Conservation (phyloP, 345 rosid genomes). For the Citrus hindsii region DNA sequence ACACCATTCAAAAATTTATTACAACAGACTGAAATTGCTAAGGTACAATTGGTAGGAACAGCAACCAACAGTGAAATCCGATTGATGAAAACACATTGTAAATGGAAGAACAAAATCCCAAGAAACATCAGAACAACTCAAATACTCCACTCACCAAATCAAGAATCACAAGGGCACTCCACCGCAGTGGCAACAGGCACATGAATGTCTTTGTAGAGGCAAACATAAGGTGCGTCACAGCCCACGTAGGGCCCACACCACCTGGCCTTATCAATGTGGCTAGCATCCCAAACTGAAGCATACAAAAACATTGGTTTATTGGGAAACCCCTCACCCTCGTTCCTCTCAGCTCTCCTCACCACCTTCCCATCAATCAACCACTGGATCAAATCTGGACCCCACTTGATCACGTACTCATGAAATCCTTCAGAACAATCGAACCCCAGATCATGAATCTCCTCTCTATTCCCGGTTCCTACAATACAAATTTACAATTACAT, state of each 20-base stretch:
- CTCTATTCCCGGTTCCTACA: constrained; percentile 47
- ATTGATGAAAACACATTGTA: background rate
- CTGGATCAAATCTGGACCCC: constrained; percentile 45
- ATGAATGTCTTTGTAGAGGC: constrained; percentile 45
- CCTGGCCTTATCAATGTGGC: constrained; percentile 40
- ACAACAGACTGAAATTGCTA: background rate
- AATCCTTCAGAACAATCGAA: constrained; percentile 51
- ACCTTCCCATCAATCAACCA: constrained; percentile 53
- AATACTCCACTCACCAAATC: constrained; percentile 10
- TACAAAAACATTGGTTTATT: constrained; percentile 50
- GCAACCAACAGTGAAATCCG: background rate
- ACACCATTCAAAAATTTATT: background rate
- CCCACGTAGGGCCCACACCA: constrained; percentile 52
- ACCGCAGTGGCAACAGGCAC: constrained; percentile 37
- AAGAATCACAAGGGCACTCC: constrained; percentile 29
- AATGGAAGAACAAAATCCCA: background rate
- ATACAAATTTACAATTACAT: background rate
- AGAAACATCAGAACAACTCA: background rate
- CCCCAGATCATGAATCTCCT: constrained; percentile 51
- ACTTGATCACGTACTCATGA: constrained; percentile 50
- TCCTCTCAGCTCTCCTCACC: constrained; percentile 47
- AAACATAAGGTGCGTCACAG: constrained; percentile 50
- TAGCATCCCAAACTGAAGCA: constrained; percentile 60
- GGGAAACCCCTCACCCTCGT: constrained; percentile 40
- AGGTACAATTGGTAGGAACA: background rate